Conservation (phyloP, 139 green algal genomes). For the Yamagishiella unicocca region DNA sequence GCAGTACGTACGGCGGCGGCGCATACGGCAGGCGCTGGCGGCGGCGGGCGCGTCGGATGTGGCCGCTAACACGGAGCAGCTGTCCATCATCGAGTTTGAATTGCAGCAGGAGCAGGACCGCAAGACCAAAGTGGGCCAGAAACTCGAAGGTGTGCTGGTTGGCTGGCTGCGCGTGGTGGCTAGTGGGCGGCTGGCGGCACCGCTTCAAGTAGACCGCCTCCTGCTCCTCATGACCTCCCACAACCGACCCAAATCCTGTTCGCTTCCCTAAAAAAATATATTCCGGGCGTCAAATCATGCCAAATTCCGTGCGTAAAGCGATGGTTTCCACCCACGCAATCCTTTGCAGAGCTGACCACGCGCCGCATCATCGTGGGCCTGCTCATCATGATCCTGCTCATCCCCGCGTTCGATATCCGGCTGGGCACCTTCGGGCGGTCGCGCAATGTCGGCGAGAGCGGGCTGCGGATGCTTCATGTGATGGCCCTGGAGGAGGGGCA, state of each 20-base stretch:
- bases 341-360: conserved; percentile 85
- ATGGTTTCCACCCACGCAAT: neutral
- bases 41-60: neutral
- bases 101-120: conserved; percentile 52
- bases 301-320: no score
- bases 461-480: conserved; percentile 87
- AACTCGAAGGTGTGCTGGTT: conserved; percentile 75
- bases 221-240: no score
- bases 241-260: no score
- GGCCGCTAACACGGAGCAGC: conserved; percentile 11
- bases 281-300: no score
- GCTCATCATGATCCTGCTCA: conserved; percentile 88
- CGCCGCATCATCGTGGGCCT: conserved; percentile 87
- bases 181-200: no score
- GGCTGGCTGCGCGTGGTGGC: no score
- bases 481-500: conserved; percentile 55
- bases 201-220: no score
- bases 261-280: no score
- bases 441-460: conserved; percentile 68
- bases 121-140: conserved; percentile 86
- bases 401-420: conserved; percentile 86
- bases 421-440: conserved; percentile 78
- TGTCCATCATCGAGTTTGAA: conserved; percentile 57
- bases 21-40: conserved; percentile 38
- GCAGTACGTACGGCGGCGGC: conserved; percentile 61